Conservation (phyloP, 2,329 filamentous ascomycete genomes). For the Neocucurbitaria cava region DNA sequence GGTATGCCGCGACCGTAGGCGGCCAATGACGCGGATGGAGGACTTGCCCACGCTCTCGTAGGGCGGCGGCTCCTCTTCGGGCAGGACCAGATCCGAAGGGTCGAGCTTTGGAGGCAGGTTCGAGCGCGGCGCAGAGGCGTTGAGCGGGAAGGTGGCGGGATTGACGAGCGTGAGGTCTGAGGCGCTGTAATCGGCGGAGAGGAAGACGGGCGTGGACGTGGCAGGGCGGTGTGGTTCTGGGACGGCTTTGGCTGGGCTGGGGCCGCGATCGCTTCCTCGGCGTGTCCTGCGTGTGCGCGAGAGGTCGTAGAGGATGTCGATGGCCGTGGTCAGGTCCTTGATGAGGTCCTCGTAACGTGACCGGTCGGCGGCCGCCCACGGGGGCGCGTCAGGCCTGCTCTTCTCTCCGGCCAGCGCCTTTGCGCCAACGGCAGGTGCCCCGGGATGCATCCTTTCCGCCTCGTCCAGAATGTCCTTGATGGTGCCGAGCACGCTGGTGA, state of each 20-base stretch:
- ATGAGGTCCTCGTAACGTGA: slow-evolving; percentile 79
- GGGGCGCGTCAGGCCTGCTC: slow-evolving; percentile 42
- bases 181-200: slow-evolving; percentile 46
- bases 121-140: slow-evolving; percentile 25
- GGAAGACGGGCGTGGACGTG: slow-evolving; percentile 32
- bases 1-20: slow-evolving; percentile 46
- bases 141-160: slow-evolving; percentile 42
- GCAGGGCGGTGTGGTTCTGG: slow-evolving; percentile 24
- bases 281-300: slow-evolving; percentile 68
- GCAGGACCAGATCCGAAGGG: slow-evolving; percentile 51
- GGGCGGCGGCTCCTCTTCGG: slow-evolving; percentile 57
- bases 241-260: slow-evolving; percentile 27
- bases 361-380: slow-evolving; percentile 67
- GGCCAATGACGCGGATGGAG: slow-evolving; percentile 55
- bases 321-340: slow-evolving; percentile 75
- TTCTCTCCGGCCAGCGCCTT: slow-evolving; percentile 47
- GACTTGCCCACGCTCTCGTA: slow-evolving; percentile 57
- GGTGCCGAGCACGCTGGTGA: slow-evolving; percentile 78
- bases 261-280: slow-evolving; percentile 21
- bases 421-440: slow-evolving; percentile 37
- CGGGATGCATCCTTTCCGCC: slow-evolving; percentile 74
- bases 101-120: slow-evolving; percentile 54
- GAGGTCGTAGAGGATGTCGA: slow-evolving; percentile 80
- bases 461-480: slow-evolving; percentile 82
- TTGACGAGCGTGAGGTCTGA: slow-evolving; percentile 55